These are phyloP conservation scores for Cynanchum wilfordii DNA, from an alignment of 257 asterid species.

Conservation along the genomic window DNA sequence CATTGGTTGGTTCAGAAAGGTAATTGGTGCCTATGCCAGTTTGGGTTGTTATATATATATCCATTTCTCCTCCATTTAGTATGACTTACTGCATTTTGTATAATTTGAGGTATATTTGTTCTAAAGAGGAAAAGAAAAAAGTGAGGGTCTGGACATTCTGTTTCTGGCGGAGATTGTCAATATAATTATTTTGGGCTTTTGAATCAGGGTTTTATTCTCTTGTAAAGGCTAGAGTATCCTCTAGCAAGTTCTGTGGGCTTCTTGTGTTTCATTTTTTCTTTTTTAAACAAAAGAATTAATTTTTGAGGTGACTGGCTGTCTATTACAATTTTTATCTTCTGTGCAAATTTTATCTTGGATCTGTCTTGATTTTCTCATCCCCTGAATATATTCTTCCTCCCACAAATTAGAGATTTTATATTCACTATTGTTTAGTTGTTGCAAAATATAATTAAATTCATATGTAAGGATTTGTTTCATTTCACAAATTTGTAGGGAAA, in stretches of 20 bases:
- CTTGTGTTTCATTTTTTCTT: no score
- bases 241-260: not conserved
- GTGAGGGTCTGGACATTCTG: not conserved
- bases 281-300: no score
- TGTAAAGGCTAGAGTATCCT: not conserved
- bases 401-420: no score
- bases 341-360: not conserved
- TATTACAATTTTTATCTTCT: not conserved
- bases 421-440: no score
- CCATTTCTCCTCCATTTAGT: not conserved
- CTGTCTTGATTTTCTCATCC: not conserved
- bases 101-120: constrained; percentile 6
- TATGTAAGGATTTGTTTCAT: no score
- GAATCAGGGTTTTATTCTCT: not conserved
- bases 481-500: no score
- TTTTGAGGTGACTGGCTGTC: not conserved
- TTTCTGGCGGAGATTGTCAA: constrained; percentile 1
- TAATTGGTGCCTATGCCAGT: not conserved
- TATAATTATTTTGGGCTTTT: not conserved
- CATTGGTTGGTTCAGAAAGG: not conserved
- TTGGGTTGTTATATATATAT: not conserved
- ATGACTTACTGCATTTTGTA: not conserved
- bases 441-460: no score
- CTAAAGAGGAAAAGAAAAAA: not conserved
- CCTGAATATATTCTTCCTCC: no score